These are phyloP conservation scores for Naematelia encephala DNA, from an alignment of 768 basidiomycete species.

Conservation along the genomic window DNA sequence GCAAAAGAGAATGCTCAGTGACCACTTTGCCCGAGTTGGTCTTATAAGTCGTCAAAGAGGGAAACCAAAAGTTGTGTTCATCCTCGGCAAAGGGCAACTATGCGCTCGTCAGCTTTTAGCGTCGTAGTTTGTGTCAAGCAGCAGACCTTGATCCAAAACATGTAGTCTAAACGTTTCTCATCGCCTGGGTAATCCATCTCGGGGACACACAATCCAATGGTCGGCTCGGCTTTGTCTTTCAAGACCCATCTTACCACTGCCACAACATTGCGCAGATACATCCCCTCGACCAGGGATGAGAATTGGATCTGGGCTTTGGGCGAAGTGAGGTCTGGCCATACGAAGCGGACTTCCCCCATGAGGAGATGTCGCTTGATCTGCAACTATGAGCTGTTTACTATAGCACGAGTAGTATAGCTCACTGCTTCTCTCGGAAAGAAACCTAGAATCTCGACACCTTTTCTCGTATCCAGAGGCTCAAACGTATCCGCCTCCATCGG, in stretches of 20 bases:
- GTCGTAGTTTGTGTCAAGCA: too few relatives aligned
- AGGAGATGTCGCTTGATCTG: constrained; percentile 78
- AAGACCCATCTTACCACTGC: constrained; percentile 82
- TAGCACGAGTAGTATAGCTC: constrained; percentile 14
- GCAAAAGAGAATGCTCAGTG: constrained; percentile 59
- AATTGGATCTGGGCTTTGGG: constrained; percentile 75
- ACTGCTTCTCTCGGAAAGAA: constrained; percentile 74
- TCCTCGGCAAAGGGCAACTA: constrained; percentile 97
- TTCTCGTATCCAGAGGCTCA: constrained; percentile 65
- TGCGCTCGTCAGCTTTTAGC: constrained; percentile 1
- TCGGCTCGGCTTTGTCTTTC: constrained; percentile 70
- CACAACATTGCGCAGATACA: constrained; percentile 63
- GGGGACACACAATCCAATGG: constrained; percentile 76
- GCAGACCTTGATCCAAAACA: constrained; percentile 77
- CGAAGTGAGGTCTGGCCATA: constrained; percentile 70
- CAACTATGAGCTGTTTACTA: background rate
- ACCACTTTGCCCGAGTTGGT: constrained; percentile 72
- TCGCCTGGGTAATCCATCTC: constrained; percentile 57
- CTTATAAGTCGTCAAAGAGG: constrained; percentile 68
- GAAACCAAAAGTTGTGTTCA: constrained; percentile 78
- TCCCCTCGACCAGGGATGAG: constrained; percentile 80
- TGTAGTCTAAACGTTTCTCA: constrained; percentile 60
- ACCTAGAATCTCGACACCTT: constrained; percentile 82
- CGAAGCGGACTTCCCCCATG: constrained; percentile 80
- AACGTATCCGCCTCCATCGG: constrained; percentile 85